A percentile compares a stretch with the other conserved stretches of the same genome.
phyloP scores from a whole-genome alignment of 2,329 filamentous ascomycete species.

The Microcyclosporella mali region DNA sequence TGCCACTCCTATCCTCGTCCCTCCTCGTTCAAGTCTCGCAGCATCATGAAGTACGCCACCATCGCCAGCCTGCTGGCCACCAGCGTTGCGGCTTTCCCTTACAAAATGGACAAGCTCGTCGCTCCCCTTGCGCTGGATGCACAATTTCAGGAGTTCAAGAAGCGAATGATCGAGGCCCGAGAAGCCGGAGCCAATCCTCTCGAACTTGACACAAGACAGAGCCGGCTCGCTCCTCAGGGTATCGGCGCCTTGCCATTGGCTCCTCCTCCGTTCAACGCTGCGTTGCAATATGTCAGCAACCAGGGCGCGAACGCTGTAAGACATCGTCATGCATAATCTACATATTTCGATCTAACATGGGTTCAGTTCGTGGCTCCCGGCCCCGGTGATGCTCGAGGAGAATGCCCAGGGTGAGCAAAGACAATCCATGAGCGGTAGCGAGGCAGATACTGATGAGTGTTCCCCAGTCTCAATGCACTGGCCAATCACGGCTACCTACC shows the following conservation, averaged over 20 bases:
- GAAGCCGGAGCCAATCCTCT: not conserved
- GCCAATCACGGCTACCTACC: conserved; percentile 23
- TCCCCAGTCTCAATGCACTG: conserved; percentile 5
- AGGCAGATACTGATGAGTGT: too few relatives aligned
- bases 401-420: conserved; percentile 27
- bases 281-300: conserved; percentile 26
- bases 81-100: conserved; percentile 2
- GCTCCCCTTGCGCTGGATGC: conserved; percentile 2
- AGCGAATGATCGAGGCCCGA: not conserved
- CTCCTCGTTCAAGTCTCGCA: too few relatives aligned
- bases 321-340: not conserved
- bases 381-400: conserved; percentile 23
- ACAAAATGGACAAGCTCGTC: conserved; percentile 3
- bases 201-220: conserved; percentile 3
- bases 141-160: conserved; percentile 2
- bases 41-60: conserved; percentile 2
- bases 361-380: conserved; percentile 23
- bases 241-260: conserved; percentile 21
- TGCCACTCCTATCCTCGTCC: too few relatives aligned
- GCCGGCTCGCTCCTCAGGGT: conserved; percentile 19
- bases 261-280: conserved; percentile 30
- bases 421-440: conserved; percentile 14
- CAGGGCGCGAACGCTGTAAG: conserved; percentile 20
- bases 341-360: not conserved
- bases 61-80: conserved; percentile 1